Percentiles rank a stretch among this genome's conserved stretches.
These are phyloP conservation scores for Cladosporium colombiae DNA, from an alignment of 2,329 filamentous ascomycete species.

Conservation along the genomic window DNA sequence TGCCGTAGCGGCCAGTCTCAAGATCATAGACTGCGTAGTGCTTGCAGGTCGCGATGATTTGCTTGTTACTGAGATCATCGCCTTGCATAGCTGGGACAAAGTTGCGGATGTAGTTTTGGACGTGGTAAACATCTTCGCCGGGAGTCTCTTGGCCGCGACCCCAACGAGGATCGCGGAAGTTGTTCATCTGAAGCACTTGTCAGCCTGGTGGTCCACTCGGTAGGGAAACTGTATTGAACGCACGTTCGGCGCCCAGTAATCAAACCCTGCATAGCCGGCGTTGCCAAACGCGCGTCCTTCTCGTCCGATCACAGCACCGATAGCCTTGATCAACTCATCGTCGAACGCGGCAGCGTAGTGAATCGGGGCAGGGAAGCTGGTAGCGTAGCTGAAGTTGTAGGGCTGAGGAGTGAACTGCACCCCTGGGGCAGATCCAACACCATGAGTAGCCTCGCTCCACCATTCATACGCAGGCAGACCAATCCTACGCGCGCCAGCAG, in stretches of 20 bases:
- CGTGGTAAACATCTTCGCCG: conserved; percentile 42
- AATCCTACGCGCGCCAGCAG: conserved; percentile 53
- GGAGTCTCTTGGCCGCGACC: conserved; percentile 31
- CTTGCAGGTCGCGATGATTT: conserved; percentile 42
- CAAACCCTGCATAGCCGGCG: conserved; percentile 42
- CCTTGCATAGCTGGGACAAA: conserved; percentile 33
- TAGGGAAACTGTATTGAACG: conserved; percentile 40
- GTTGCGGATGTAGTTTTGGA: conserved; percentile 31
- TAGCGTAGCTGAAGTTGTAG: conserved; percentile 55
- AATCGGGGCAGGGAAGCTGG: conserved; percentile 65
- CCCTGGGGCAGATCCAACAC: conserved; percentile 31
- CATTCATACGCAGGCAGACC: conserved; percentile 59
- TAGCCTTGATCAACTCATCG: conserved; percentile 58
- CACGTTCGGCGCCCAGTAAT: conserved; percentile 66
- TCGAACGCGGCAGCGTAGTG: conserved; percentile 62
- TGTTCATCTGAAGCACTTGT: conserved; percentile 6
- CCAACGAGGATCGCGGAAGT: conserved; percentile 24
- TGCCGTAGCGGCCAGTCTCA: conserved; percentile 40
- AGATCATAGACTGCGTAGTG: conserved; percentile 38
- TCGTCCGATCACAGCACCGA: conserved; percentile 56
- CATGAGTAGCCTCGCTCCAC: conserved; percentile 61
- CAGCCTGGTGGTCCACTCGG: background rate
- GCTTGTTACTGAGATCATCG: conserved; percentile 33
- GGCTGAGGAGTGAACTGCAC: conserved; percentile 13
- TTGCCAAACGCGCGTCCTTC: conserved; percentile 67